Evolutionary conservation across 2,329 filamentous ascomycete species (phyloP).

Genomic region (Trematosphaeria pertusa): DNA sequence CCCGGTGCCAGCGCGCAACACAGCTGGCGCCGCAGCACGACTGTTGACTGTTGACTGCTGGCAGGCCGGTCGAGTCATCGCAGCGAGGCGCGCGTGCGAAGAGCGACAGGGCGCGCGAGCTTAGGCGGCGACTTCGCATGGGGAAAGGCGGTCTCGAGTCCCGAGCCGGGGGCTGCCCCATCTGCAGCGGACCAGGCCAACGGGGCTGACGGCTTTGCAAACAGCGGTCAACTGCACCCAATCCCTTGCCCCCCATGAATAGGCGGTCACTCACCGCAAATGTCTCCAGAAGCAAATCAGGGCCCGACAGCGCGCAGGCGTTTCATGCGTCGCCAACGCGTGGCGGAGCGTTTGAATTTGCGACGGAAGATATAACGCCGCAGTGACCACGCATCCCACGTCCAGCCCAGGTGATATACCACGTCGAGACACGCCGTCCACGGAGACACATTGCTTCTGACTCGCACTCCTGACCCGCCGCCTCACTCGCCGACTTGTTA

Average conservation of each 20-base stretch:
- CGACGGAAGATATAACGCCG: conserved; percentile 40
- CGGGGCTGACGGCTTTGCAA: conserved; percentile 30
- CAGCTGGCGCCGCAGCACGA: conserved; percentile 20
- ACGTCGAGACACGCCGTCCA: conserved; percentile 33
- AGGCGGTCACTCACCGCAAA: conserved; percentile 42
- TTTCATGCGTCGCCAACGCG: conserved; percentile 33
- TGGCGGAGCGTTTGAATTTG: conserved; percentile 31
- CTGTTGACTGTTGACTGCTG: conserved; percentile 23
- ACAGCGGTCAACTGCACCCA: conserved; percentile 36
- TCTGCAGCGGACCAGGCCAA: conserved; percentile 20
- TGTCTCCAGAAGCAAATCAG: conserved; percentile 40
- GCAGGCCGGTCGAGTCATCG: conserved; percentile 38
- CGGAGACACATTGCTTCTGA: conserved; percentile 38
- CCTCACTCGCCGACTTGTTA: conserved; percentile 12
- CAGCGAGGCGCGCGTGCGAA: conserved; percentile 20
- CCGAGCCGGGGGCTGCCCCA: conserved; percentile 33
- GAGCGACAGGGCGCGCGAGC: conserved; percentile 22
- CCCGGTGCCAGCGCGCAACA: conserved; percentile 8
- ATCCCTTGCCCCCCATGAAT: conserved; percentile 29
- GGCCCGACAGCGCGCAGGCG: conserved; percentile 25
- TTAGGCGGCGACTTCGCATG: conserved; percentile 23
- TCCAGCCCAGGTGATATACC: conserved; percentile 39
- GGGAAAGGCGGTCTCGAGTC: conserved; percentile 31
- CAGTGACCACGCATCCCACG: conserved; percentile 39
- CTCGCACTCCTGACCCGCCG: conserved; percentile 41